Evolutionary conservation across 1,284 basidiomycete genomes (phyloP).

Genomic region (Mycena sp.): DNA sequence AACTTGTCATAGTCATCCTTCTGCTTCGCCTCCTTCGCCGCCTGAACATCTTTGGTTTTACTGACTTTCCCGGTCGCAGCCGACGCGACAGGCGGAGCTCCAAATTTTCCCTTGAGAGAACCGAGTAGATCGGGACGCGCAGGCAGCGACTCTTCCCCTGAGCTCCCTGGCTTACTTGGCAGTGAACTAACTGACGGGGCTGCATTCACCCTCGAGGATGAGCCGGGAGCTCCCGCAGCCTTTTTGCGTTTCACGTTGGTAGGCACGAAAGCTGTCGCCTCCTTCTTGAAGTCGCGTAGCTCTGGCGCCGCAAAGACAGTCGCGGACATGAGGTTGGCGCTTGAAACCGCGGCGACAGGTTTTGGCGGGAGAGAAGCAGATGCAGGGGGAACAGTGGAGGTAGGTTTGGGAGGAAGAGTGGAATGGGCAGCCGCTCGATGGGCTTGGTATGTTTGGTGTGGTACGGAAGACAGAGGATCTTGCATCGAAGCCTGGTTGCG

Average conservation of each 20-base stretch:
- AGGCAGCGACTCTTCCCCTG: constrained; percentile 37
- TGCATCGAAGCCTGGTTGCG: constrained; percentile 62
- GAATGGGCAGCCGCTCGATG: constrained; percentile 53
- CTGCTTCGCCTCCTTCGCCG: constrained; percentile 46
- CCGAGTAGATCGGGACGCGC: constrained; percentile 73
- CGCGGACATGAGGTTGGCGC: constrained; percentile 54
- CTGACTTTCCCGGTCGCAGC: too few relatives aligned
- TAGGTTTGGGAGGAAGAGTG: constrained; percentile 42
- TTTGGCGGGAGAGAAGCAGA: constrained; percentile 51
- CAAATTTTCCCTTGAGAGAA: constrained; percentile 67
- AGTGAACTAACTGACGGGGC: constrained; percentile 60
- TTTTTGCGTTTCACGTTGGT: constrained; percentile 73
- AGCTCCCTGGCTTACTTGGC: constrained; percentile 45
- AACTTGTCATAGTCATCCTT: constrained; percentile 82
- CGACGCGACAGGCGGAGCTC: constrained; percentile 43
- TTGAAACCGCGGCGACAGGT: constrained; percentile 46
- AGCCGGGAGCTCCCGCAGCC: constrained; percentile 40
- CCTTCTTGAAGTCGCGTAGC: constrained; percentile 91
- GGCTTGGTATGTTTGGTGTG: constrained; percentile 74
- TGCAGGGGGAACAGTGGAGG: constrained; percentile 21
- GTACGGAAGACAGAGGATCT: constrained; percentile 69
- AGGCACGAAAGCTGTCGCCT: constrained; percentile 90
- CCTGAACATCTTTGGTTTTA: too few relatives aligned
- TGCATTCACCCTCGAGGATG: constrained; percentile 63
- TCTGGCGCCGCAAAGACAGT: constrained; percentile 86